Base-by-base conservation (phyloP, 108 stramenopile species). In the Discostella pseudostelligera region DNA sequence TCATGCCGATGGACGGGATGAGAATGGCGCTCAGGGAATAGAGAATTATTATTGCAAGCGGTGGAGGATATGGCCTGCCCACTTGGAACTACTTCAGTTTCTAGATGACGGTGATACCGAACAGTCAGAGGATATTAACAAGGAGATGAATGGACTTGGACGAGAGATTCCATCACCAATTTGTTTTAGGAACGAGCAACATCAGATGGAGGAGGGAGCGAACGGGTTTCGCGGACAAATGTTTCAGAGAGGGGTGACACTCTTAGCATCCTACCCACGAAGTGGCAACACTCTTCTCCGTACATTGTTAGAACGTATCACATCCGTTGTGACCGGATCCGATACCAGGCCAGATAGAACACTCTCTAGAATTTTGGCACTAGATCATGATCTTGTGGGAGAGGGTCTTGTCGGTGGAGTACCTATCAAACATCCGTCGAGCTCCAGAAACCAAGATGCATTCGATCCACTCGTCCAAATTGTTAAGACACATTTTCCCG, bases 401-500 rank as follows among this genome's bases (percentile, higher is more conserved):
- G 92, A 94, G 74, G 97, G 98, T 8, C 74, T 96, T 12, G 69
- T 82, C 2, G 67, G 74, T 55, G 35, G 24, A 55, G 17, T 26
- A 16, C 29, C n/a, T 26, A 24, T 8, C 29, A 40, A 44, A 21
- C 40, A 45, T 10, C 14, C 14, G 9, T 17, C 42, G 45, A 55
- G n/a, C n/a, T 51, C 58, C 20, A 83, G 76, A 37, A 49, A 67
- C 36, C 70, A 87, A 37, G 78, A 43, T 17, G 35, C 61, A 32
- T 71, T 72, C 4, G 71, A 69, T 26, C 70, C 63, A 10, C 39
- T 47, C 0, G 62, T 75, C 32, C 24, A 53, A 24, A 60, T 87
- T 17, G 72, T 92, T 39, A 99, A 99, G 67, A 96, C 96, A 1
- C 98, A 99, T 78, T 99, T 81, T 67, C 98, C 98, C 8, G 98